These are phyloP conservation scores for Meyerozyma elateridarum DNA, from an alignment of 1,139 yeast species.

Conservation along the genomic window DNA sequence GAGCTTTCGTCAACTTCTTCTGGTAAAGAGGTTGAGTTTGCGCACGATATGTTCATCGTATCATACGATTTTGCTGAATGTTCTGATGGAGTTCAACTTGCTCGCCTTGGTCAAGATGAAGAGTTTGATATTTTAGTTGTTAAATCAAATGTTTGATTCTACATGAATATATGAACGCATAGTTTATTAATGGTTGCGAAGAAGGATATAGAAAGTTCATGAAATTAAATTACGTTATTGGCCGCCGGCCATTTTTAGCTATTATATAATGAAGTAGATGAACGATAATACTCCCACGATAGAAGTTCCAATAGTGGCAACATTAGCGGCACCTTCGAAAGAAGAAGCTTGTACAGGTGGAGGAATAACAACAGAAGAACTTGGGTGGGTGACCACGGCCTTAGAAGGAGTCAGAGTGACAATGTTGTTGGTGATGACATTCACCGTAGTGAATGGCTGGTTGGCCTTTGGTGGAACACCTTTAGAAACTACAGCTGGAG, in stretches of 20 bases:
- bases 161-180: no score
- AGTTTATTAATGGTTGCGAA: no score
- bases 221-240: not conserved
- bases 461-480: conserved; percentile 6
- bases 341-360: conserved; percentile 10
- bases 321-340: conserved; percentile 15
- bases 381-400: conserved; percentile 8
- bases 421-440: conserved; percentile 23
- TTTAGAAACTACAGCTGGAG: conserved; percentile 5
- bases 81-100: not conserved
- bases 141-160: no score
- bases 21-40: not conserved
- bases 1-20: conserved; percentile 5
- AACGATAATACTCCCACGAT: conserved; percentile 11
- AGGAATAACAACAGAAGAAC: conserved; percentile 8
- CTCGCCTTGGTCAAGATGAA: conserved; percentile 1
- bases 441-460: conserved; percentile 13
- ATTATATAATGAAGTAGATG: conserved; percentile 12
- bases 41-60: not conserved
- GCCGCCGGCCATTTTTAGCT: conserved; percentile 2
- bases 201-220: not conserved
- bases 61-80: conserved; percentile 3
- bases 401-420: conserved; percentile 14
- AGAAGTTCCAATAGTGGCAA: conserved; percentile 8
- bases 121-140: conserved; percentile 1